Evolutionary conservation across 345 rosid species (phyloP).

Genomic region (Populus nigra): DNA sequence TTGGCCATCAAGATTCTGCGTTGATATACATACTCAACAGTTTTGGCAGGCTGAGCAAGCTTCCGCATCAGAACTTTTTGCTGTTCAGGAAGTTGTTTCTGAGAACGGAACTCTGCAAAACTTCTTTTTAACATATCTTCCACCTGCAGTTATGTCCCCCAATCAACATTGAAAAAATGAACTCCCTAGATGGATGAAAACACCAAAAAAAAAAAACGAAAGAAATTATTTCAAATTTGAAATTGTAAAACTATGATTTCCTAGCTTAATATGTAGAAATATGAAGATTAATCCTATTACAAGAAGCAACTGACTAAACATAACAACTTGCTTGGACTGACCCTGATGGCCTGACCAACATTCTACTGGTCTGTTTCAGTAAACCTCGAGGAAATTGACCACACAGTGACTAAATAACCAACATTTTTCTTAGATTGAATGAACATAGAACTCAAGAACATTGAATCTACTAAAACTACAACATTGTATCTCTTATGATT

Average conservation of each 20-base stretch:
- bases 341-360: not conserved
- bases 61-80: conserved; percentile 72
- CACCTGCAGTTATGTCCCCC: conserved; percentile 50
- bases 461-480: not conserved
- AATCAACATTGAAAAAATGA: conserved; percentile 11
- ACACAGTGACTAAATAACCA: not conserved
- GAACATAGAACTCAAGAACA: not conserved
- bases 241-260: not conserved
- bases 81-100: conserved; percentile 85
- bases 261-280: not conserved
- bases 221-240: not conserved
- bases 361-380: not conserved
- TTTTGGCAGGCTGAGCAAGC: conserved; percentile 69
- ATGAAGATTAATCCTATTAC: not conserved
- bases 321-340: not conserved
- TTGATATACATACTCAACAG: conserved; percentile 61
- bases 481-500: not conserved
- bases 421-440: not conserved
- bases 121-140: conserved; percentile 99
- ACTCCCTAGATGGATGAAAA: not conserved
- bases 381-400: not conserved
- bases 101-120: conserved; percentile 95
- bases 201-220: not conserved
- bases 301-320: not conserved
- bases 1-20: conserved; percentile 14